These are phyloP conservation scores for Kwoniella dendrophila DNA, from an alignment of 768 basidiomycete species.

Conservation along the genomic window DNA sequence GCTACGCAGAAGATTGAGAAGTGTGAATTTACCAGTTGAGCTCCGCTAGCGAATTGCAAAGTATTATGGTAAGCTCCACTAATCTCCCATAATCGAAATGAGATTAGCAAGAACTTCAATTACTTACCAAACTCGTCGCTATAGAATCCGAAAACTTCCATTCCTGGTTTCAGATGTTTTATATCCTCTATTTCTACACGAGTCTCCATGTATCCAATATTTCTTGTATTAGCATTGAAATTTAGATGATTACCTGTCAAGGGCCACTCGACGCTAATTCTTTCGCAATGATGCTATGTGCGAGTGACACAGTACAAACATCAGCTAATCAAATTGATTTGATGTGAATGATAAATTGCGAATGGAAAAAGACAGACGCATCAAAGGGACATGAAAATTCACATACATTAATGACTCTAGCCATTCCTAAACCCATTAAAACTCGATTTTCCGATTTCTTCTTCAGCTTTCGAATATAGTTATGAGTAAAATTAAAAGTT, in stretches of 20 bases:
- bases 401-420: slow-evolving; percentile 13
- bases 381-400: neutral
- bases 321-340: too few species aligned
- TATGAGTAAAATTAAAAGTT: slow-evolving; percentile 5
- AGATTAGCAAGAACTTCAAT: neutral
- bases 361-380: neutral
- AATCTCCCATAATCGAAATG: neutral
- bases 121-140: slow-evolving; percentile 14
- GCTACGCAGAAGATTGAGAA: too few species aligned
- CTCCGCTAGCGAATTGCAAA: too few species aligned
- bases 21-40: too few species aligned
- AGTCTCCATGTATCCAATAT: slow-evolving; percentile 3
- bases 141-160: slow-evolving; percentile 11
- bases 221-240: neutral
- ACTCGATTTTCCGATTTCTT: slow-evolving; percentile 1
- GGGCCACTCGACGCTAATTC: neutral
- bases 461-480: neutral
- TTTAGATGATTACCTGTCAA: neutral
- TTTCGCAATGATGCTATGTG: neutral
- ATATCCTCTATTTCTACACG: neutral
- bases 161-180: neutral
- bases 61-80: neutral
- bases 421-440: slow-evolving; percentile 8
- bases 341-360: neutral
- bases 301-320: neutral